Evolutionary conservation across 1,284 basidiomycete species (phyloP).

Genomic region (Earliella scabrosa): DNA sequence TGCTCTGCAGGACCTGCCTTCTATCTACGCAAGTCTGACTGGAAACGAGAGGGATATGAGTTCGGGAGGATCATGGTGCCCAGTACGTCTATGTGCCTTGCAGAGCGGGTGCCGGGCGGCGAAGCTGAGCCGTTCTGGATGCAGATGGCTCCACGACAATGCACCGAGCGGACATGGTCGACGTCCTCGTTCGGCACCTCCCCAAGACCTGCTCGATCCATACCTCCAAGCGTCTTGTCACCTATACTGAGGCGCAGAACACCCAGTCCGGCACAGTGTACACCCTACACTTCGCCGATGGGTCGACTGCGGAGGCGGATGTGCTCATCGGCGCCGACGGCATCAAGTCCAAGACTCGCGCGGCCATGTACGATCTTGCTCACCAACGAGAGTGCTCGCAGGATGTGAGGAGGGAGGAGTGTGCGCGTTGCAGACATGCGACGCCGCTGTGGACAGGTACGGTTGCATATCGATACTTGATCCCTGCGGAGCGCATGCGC

Average conservation of each 20-base stretch:
- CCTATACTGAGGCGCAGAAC: conserved; percentile 24
- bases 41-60: conserved; percentile 18
- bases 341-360: conserved; percentile 18
- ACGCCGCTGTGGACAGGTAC: conserved; percentile 25
- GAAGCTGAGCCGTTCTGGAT: neutral
- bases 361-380: conserved; percentile 18
- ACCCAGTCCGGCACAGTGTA: neutral
- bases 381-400: conserved; percentile 12
- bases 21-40: conserved; percentile 27
- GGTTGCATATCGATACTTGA: conserved; percentile 19
- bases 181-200: conserved; percentile 36
- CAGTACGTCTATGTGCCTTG: conserved; percentile 11
- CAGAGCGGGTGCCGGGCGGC: neutral
- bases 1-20: neutral
- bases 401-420: conserved; percentile 6
- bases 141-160: conserved; percentile 38
- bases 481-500: conserved; percentile 16
- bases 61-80: conserved; percentile 18
- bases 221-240: conserved; percentile 36
- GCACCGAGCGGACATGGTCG: conserved; percentile 38
- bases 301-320: conserved; percentile 20
- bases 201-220: conserved; percentile 36
- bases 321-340: conserved; percentile 28
- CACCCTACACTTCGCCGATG: conserved; percentile 24
- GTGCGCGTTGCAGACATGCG: conserved; percentile 17